Evolutionary conservation across 352 stramenopile species (phyloP).

Genomic region (Globisporangium irregulare): DNA sequence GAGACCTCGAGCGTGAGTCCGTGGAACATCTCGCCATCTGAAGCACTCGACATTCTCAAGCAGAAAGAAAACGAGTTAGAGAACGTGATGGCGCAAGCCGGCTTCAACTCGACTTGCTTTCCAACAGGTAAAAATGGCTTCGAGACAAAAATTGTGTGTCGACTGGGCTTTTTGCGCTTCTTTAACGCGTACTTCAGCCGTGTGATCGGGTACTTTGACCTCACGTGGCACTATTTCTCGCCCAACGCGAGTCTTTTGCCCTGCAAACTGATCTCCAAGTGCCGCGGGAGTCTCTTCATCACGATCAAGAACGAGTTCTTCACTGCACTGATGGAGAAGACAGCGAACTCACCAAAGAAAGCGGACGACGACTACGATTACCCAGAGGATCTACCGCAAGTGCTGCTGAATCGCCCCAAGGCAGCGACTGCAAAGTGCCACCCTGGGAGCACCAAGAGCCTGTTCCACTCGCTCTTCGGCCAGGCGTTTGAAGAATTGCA

Average conservation of each 20-base stretch:
- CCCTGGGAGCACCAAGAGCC: slow-evolving; percentile 51
- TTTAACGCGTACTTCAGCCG: slow-evolving; percentile 73
- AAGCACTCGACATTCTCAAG: slow-evolving; percentile 33
- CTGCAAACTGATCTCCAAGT: slow-evolving; percentile 49
- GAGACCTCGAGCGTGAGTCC: slow-evolving; percentile 48
- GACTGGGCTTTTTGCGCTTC: slow-evolving; percentile 66
- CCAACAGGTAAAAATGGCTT: background rate
- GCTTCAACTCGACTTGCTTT: background rate
- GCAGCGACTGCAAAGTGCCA: slow-evolving; percentile 76
- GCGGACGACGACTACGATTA: slow-evolving; percentile 92
- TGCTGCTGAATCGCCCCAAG: slow-evolving; percentile 86
- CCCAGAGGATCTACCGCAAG: slow-evolving; percentile 81
- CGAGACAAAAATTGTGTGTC: slow-evolving; percentile 33
- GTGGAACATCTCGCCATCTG: slow-evolving; percentile 52
- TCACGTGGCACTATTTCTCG: slow-evolving; percentile 75
- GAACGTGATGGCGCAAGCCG: background rate
- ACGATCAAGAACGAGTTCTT: slow-evolving; percentile 82
- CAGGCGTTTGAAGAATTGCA: slow-evolving; percentile 87
- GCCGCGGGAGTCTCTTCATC: slow-evolving; percentile 71
- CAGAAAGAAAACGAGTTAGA: slow-evolving; percentile 13
- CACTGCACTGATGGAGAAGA: slow-evolving; percentile 65
- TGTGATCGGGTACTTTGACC: slow-evolving; percentile 71
- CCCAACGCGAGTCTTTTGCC: slow-evolving; percentile 26
- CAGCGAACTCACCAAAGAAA: slow-evolving; percentile 69
- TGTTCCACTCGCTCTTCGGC: slow-evolving; percentile 80